Evolutionary conservation across 257 asterid species (phyloP).

Genomic region (Fraxinus americana): DNA sequence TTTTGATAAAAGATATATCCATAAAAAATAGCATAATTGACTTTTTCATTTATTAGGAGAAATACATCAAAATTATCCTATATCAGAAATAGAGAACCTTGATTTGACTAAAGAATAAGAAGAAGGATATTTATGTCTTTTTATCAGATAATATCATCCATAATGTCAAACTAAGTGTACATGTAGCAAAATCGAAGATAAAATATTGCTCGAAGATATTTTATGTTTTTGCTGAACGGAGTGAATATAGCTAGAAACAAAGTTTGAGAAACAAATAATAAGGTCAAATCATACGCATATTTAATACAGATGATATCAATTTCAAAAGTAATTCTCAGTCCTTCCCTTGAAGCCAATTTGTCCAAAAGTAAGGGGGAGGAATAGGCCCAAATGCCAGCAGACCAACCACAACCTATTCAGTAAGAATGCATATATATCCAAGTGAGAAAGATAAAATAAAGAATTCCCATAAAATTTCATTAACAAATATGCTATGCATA

Average conservation of each 20-base stretch:
- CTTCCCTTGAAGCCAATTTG: constrained; percentile 99
- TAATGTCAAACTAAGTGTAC: no score
- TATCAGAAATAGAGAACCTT: no score
- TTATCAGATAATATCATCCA: no score
- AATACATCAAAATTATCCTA: no score
- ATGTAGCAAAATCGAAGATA: no score
- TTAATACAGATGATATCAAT: constrained; percentile 6
- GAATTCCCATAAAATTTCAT: neutral
- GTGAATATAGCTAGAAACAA: neutral
- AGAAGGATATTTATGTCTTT: no score
- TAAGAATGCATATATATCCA: neutral
- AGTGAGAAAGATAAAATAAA: neutral
- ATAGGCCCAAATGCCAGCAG: constrained; percentile 87
- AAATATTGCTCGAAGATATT: neutral
- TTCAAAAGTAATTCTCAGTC: constrained; percentile 74
- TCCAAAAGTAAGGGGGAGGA: constrained; percentile 78
- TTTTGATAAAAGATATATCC: no score
- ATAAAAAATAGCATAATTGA: no score
- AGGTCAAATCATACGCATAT: constrained; percentile 23
- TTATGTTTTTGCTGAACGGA: neutral
- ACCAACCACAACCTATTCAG: constrained; percentile 84
- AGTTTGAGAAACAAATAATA: constrained; percentile 10
- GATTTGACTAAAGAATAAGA: no score
- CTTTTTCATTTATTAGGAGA: no score
- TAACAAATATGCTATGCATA: neutral